Base-by-base conservation (phyloP, 768 basidiomycete genomes). In the Boletellus emodensis region DNA sequence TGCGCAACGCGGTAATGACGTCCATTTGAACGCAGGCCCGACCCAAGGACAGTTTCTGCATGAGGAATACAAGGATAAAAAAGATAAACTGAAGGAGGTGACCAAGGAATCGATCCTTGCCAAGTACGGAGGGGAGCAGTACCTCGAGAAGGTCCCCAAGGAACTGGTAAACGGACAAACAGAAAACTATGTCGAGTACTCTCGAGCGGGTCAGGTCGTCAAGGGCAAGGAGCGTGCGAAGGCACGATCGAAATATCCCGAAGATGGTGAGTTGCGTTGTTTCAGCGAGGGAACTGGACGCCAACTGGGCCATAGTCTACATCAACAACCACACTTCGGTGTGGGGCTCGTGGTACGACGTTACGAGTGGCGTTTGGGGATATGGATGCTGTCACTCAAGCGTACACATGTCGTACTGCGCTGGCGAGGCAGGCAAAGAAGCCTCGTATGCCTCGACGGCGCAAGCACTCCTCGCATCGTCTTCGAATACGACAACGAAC, bases 311-410 rank as follows among this genome's bases (percentile, higher is more conserved):
- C 18, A 2, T 55, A 97, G 94, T 94, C 7, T 85, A 80, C 59
- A 73, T 88, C 61, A 94, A 94, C 69, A 99, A 99, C 63, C 96
- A 99, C 62, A 93, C 87, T 1, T 75, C 83, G 5, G 85, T 97
- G n/a, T 99, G 96, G 96, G 96, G 96, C 40, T 99, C 96, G 39
- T 98, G 85, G 84, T 98, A 90, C 66, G 84, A 90, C 57, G 53
- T 73, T 14, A 72, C 80, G 12, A 76, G 79, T 3, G 81, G 84
- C 13, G 63, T 74, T 52, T 99, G 96, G 96, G 96, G 96, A 34
- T 99, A 87, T 67, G 86, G 82, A 24, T 99, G 96, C 68, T 99
- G 96, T 63, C 94, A 96, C 63, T 94, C 93, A 10, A 76, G 63
- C 40, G 73, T 92, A 26, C 87, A 92, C 60, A 72, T 89, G 44